Evolutionary conservation across 176 grass and related monocot genomes (phyloP), one percentile per base, ranked within the genome.

Genomic region (Carex pumila): DNA sequence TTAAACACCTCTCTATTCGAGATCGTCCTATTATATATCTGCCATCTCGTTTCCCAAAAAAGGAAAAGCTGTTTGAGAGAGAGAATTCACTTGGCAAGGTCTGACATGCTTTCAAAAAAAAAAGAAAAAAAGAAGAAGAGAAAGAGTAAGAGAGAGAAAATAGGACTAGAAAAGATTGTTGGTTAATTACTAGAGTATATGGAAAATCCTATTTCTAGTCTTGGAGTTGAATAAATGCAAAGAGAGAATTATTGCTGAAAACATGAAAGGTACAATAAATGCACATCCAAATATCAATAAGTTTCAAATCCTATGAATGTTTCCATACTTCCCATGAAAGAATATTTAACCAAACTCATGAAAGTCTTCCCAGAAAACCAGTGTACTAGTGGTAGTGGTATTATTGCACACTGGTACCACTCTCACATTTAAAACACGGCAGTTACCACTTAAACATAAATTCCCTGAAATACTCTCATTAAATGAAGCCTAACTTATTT

Each of bases 21-120:
- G 68, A 43, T 70, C 68, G 52, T 32, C 22, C 50, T 57, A 18
- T 78, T 78, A 39, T 39, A 39, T 39, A 78, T 78, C 66, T 82
- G 88, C 82, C 12, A 85, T 71, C 85, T 71, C 86, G 77, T 83
- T 87, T 87, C 83, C 87, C 75, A 36, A 94, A 13, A 37, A 57
- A 79, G 13, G 8, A 69, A 43, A 82, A 71, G 8, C 25, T 81
- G 64, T 72, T 58, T 8, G 12, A 75, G 12, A 75, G 4, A 52
- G 54, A 41, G 56, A 37, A 21, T 41, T 71, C 8, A 11, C 39
- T 71, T 71, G 68, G 39, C 39, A 71, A 41, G 21, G 2, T 56
- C 61, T 85, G 88, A 82, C 13, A 87, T 79, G 84, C 71, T 71
- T 71, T 47, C 6, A 71, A 6, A 37, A 84, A 37, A 15, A 29